Base-by-base conservation (phyloP, 495 filamentous ascomycete species). In the Penicillium lividum region DNA sequence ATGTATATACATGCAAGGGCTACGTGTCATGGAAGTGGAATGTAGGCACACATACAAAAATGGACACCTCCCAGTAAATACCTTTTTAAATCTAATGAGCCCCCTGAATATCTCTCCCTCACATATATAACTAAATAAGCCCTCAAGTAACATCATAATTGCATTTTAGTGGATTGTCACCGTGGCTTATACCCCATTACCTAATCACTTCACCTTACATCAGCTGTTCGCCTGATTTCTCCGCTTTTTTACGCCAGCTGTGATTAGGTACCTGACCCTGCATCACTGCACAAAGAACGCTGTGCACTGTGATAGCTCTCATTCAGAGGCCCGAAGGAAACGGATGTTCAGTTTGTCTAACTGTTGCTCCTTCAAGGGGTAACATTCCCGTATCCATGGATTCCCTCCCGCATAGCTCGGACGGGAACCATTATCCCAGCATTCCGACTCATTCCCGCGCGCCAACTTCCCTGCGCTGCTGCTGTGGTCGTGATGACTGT, bases 401-500 rank as follows among this genome's bases (percentile, higher is more conserved):
- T 64, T 70, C 70, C 48, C 58, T 53, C 42, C 58, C 61, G 54
- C 70, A 72, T 71, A 68, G 61, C 60, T 58, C 61, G 58, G 59
- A 47, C 59, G 60, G 56, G 43, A 45, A 54, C 52, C 60, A 59
- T 40, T 46, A 64, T 38, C 69, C 69, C 61, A 70, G 69, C 73
- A 77, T 77, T 76, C 75, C 73, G 43, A 72, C 71, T 43, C 68
- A 74, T 60, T 73, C 69, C 9, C 62, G 56, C 30, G 56, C 66
- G 25, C 59, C 69, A 29, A 57, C 68, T 47, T 59, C 68, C 27
- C 69, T 79, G 54, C 69, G 70, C 58, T 98, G 93, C 75, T 98
- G 93, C 73, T 98, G 93, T 77, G 93, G 92, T 42, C 85, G 82
- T 43, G 69, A 79, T 45, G 87, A 91, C 59, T 98, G 93, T 68